phyloP scores from a whole-genome alignment of 352 stramenopile species.

The Pythium plurisporium region DNA sequence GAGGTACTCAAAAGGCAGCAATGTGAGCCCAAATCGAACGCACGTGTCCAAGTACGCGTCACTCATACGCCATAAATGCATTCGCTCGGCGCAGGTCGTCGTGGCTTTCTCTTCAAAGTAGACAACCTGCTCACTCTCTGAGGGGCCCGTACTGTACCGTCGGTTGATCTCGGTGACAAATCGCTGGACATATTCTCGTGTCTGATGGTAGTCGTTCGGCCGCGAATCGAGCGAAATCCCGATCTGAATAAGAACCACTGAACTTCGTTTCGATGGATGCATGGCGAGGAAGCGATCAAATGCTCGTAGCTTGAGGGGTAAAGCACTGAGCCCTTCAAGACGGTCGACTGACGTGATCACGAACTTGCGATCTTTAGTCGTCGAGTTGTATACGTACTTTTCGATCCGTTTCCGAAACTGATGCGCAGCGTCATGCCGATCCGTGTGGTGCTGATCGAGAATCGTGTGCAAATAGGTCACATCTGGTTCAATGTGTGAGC shows the following conservation, averaged over 20 bases:
- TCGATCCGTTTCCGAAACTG: constrained; percentile 37
- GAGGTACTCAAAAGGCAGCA: constrained; percentile 79
- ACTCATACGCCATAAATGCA: constrained; percentile 62
- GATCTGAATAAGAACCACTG: constrained; percentile 78
- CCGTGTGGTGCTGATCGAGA: constrained; percentile 40
- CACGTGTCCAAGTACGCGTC: constrained; percentile 72
- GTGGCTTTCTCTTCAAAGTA: constrained; percentile 68
- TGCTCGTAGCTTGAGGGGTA: constrained; percentile 95
- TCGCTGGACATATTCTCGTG: constrained; percentile 85
- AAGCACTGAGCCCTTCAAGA: constrained; percentile 94
- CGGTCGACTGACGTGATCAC: constrained; percentile 91
- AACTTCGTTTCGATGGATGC: constrained; percentile 62
- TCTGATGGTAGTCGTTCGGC: constrained; percentile 93
- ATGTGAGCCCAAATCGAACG: constrained; percentile 54
- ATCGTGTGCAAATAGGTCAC: constrained; percentile 64
- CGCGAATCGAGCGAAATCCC: constrained; percentile 66
- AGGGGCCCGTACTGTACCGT: constrained; percentile 32
- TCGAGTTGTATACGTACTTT: constrained; percentile 26
- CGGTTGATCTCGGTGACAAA: constrained; percentile 93
- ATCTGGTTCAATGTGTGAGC: constrained; percentile 96
- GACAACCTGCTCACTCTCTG: constrained; percentile 40
- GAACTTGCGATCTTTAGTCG: constrained; percentile 35
- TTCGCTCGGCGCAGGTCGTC: constrained; percentile 62
- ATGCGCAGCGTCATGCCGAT: constrained; percentile 28
- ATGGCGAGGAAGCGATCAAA: constrained; percentile 94